Evolutionary conservation across 164 flowering plant species (phyloP), one percentile per base, ranked within the genome.

Genomic region (Euptelea pleiosperma): DNA sequence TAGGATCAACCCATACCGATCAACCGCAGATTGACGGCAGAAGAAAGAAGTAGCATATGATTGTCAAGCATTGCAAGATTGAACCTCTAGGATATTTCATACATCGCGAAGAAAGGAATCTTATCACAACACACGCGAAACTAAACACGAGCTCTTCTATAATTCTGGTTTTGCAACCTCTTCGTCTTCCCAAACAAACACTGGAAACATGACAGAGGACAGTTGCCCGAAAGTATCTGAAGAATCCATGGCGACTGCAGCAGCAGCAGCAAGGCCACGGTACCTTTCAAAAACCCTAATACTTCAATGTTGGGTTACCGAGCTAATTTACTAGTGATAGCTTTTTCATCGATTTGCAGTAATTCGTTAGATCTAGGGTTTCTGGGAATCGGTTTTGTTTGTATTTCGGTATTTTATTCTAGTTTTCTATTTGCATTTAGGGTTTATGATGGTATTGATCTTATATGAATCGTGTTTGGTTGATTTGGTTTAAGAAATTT

Each of bases 261-360:
- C 61, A 39, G 52, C 61, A 3, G 3, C 34, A n/a, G 39, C 50
- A 7, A 67, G 65, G 24, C 64, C 60, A 47, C 48, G 70, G 70
- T 67, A 39, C 26, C 0, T 41, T 8, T 24, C 15, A 36, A 6
- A 46, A 35, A 58, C 29, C 43, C 53, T 25, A 15, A 47, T 22
- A 30, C 30, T 8, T 51, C 55, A n/a, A n/a, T n/a, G n/a, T n/a
- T n/a, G n/a, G n/a, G n/a, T n/a, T n/a, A n/a, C n/a, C n/a, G n/a
- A n/a, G n/a, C 2, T 2, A 26, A 15, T 12, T 48, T n/a, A 19
- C 9, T 30, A 29, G 18, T 9, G 2, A 14, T 19, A 5, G 8
- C 39, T 40, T 4, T 9, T 36, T 11, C 11, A 9, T 43, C 33
- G n/a, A n/a, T 45, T 39, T 33, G 28, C 15, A 15, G 31, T 9